A percentile compares a stretch with the other conserved stretches of the same genome.
Evolutionary conservation across 2,329 filamentous ascomycete species (phyloP).

Genomic region (Tolypocladium cylindrosporum): DNA sequence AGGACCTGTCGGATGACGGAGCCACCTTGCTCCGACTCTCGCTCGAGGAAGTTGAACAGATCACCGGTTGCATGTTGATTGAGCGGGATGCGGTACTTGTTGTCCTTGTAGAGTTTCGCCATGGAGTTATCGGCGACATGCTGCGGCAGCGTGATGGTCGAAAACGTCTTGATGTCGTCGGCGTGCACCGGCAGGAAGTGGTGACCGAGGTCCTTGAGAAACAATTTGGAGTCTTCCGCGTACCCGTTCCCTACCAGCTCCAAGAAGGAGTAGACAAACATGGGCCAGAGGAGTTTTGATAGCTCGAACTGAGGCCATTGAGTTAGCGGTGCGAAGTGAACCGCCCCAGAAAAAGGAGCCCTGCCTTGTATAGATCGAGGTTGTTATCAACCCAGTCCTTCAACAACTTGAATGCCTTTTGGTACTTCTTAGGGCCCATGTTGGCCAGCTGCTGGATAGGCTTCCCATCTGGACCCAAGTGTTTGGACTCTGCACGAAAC

Average conservation of each 20-base stretch:
- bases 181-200: slow-evolving; percentile 69
- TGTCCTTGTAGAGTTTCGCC: slow-evolving; percentile 72
- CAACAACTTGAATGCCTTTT: slow-evolving; percentile 62
- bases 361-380: slow-evolving; percentile 84
- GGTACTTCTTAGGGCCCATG: slow-evolving; percentile 65
- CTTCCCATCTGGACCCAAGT: slow-evolving; percentile 70
- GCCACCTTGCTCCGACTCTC: slow-evolving; percentile 74
- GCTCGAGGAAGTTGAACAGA: slow-evolving; percentile 80
- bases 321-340: background rate
- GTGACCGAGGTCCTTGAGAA: slow-evolving; percentile 57
- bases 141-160: slow-evolving; percentile 62
- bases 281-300: slow-evolving; percentile 77
- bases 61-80: slow-evolving; percentile 76
- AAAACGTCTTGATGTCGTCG: slow-evolving; percentile 70
- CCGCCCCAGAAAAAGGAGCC: slow-evolving; percentile 4
- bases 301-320: slow-evolving; percentile 61
- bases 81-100: slow-evolving; percentile 85
- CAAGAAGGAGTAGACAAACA: slow-evolving; percentile 89
- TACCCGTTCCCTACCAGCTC: slow-evolving; percentile 67
- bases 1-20: slow-evolving; percentile 68
- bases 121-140: slow-evolving; percentile 69
- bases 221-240: slow-evolving; percentile 59
- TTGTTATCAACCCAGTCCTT: slow-evolving; percentile 83
- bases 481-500: slow-evolving; percentile 80
- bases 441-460: slow-evolving; percentile 63